These are phyloP conservation scores for Tricholoma terreum DNA, from an alignment of 768 basidiomycete species.

Conservation along the genomic window DNA sequence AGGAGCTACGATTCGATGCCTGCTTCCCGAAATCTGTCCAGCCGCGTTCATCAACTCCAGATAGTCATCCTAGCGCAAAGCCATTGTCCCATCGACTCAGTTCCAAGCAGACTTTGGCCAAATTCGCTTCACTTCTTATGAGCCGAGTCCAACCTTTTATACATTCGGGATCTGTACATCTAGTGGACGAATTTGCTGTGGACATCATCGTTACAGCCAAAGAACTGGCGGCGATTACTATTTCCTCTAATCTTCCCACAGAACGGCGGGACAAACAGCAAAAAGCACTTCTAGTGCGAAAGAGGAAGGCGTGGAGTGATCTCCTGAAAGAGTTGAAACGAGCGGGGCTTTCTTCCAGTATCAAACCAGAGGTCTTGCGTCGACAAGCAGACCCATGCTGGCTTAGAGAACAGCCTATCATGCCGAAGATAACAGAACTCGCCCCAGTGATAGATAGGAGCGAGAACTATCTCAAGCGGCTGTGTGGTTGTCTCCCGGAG, in stretches of 20 bases:
- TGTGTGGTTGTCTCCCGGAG: conserved; percentile 62
- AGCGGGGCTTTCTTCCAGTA: conserved; percentile 66
- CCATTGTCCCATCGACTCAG: conserved; percentile 42
- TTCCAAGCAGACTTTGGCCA: conserved; percentile 47
- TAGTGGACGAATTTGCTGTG: conserved; percentile 53
- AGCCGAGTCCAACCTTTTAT: conserved; percentile 43
- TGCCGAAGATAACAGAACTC: conserved; percentile 22
- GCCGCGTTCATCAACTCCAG: conserved; percentile 7
- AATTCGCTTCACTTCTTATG: conserved; percentile 44
- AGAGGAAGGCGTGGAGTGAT: conserved; percentile 89
- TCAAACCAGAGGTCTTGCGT: conserved; percentile 67
- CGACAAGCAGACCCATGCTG: conserved; percentile 54
- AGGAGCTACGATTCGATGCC: conserved; percentile 7
- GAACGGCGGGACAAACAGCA: conserved; percentile 58
- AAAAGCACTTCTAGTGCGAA: conserved; percentile 76
- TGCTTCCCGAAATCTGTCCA: background rate
- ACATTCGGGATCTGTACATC: conserved; percentile 33
- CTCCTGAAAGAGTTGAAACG: conserved; percentile 84
- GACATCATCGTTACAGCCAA: conserved; percentile 64
- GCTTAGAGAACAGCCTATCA: conserved; percentile 61
- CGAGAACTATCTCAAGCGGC: conserved; percentile 63
- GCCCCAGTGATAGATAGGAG: conserved; percentile 34
- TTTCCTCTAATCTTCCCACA: conserved; percentile 39
- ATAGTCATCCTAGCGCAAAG: conserved; percentile 6
- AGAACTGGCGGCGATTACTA: conserved; percentile 46